Conservation (phyloP, 2,329 filamentous ascomycete genomes). For the Ciborinia camelliae region DNA sequence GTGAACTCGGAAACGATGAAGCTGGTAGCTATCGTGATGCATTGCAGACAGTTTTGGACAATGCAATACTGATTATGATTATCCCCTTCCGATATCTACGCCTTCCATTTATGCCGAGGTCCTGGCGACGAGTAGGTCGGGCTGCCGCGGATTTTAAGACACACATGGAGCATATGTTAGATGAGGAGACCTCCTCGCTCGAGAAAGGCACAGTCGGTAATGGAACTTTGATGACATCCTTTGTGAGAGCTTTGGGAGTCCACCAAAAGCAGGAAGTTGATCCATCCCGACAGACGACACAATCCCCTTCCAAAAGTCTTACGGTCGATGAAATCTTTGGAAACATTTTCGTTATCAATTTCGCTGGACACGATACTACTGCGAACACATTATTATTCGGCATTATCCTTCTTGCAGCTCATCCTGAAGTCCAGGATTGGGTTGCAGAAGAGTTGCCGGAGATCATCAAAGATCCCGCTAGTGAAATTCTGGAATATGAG, state of each 20-base stretch:
- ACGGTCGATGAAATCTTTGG: neutral
- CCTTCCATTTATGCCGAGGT: neutral
- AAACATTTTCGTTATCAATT: slow-evolving; percentile 20
- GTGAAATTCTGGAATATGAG: neutral
- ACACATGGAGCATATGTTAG: neutral
- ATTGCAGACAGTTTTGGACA: neutral
- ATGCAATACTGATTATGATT: slow-evolving; percentile 1
- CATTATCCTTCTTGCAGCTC: slow-evolving; percentile 24
- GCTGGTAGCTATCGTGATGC: neutral
- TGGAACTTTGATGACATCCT: slow-evolving; percentile 6
- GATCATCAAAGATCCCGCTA: neutral
- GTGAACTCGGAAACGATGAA: neutral
- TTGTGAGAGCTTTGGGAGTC: neutral
- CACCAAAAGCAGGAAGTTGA: neutral
- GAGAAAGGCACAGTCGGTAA: neutral
- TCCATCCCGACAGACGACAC: neutral
- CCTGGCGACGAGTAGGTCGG: neutral
- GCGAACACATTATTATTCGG: slow-evolving; percentile 22
- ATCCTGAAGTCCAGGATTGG: slow-evolving; percentile 22
- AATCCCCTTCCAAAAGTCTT: neutral
- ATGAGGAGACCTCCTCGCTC: neutral
- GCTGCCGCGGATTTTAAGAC: neutral
- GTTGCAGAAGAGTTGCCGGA: slow-evolving; percentile 9
- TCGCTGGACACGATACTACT: slow-evolving; percentile 30
- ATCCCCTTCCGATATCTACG: neutral